Conservation (phyloP, 805 yeast species). For the Saturnispora zaruensis region DNA sequence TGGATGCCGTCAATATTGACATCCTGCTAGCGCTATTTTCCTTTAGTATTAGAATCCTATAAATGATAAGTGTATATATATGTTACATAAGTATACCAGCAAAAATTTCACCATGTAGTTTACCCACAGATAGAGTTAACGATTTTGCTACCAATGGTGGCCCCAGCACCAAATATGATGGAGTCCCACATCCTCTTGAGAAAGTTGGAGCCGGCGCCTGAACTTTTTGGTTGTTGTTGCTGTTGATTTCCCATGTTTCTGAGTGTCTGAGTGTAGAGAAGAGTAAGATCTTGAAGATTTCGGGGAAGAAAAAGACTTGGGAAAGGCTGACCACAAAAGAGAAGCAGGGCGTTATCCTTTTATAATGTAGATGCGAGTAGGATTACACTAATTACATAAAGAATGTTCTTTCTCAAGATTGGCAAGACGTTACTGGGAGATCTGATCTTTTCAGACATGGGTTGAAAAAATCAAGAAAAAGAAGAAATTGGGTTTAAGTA, state of each 20-base stretch:
- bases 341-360: not conserved
- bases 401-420: not conserved
- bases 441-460: not conserved
- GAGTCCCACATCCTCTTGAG: slow-evolving; percentile 84
- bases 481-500: too few relatives aligned
- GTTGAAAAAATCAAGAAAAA: not conserved
- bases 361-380: not conserved
- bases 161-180: slow-evolving; percentile 96
- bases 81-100: not conserved
- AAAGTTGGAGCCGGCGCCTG: slow-evolving; percentile 32
- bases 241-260: slow-evolving; percentile 12
- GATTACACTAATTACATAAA: not conserved
- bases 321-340: not conserved
- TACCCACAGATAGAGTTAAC: slow-evolving; percentile 60
- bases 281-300: not conserved
- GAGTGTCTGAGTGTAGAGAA: slow-evolving; percentile 6
- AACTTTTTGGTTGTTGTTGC: slow-evolving; percentile 20
- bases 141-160: slow-evolving; percentile 78
- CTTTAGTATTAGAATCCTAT: not conserved
- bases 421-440: not conserved
- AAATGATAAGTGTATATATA: not conserved
- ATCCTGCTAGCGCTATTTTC: not conserved
- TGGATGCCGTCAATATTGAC: not conserved
- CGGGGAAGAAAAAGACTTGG: not conserved
- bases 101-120: not conserved